phyloP scores from a whole-genome alignment of 108 stramenopile species.

The Fragilariopsis cylindrus region DNA sequence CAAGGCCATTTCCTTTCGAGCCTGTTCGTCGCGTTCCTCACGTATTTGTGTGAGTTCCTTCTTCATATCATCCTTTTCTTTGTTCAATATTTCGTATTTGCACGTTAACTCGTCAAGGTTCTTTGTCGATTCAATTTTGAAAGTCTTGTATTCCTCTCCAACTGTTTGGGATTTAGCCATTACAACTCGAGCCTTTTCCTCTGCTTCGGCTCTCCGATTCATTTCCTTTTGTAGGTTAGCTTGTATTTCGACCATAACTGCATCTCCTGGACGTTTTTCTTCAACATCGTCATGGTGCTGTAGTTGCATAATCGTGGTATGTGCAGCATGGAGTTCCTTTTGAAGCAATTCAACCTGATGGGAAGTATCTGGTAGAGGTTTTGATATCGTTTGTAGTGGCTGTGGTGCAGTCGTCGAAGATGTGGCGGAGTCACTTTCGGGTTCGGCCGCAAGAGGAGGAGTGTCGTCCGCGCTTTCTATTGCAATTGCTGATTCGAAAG shows the following conservation, averaged over 20 bases:
- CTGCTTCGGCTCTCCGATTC: slow-evolving; percentile 47
- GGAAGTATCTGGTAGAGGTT: slow-evolving; percentile 1
- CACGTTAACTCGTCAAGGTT: slow-evolving; percentile 16
- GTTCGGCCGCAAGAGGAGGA: not conserved
- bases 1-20: slow-evolving; percentile 60
- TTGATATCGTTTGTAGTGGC: not conserved
- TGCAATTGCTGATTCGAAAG: not conserved
- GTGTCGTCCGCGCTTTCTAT: not conserved
- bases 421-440: not conserved
- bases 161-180: slow-evolving; percentile 25
- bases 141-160: slow-evolving; percentile 29
- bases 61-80: slow-evolving; percentile 15
- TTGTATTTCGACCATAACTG: slow-evolving; percentile 64
- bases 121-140: slow-evolving; percentile 28
- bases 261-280: slow-evolving; percentile 25
- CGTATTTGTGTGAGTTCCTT: slow-evolving; percentile 40
- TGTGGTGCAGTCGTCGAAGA: not conserved
- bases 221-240: slow-evolving; percentile 63
- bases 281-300: slow-evolving; percentile 19
- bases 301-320: slow-evolving; percentile 27
- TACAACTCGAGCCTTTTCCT: slow-evolving; percentile 33
- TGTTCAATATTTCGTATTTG: slow-evolving; percentile 12
- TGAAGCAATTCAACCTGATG: slow-evolving; percentile 14
- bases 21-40: slow-evolving; percentile 67
- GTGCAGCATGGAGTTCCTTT: slow-evolving; percentile 27